Percentiles rank a stretch among this genome's conserved stretches.
phyloP scores from a whole-genome alignment of 805 yeast genomes.

The Saccharomycopsis javanensis region DNA sequence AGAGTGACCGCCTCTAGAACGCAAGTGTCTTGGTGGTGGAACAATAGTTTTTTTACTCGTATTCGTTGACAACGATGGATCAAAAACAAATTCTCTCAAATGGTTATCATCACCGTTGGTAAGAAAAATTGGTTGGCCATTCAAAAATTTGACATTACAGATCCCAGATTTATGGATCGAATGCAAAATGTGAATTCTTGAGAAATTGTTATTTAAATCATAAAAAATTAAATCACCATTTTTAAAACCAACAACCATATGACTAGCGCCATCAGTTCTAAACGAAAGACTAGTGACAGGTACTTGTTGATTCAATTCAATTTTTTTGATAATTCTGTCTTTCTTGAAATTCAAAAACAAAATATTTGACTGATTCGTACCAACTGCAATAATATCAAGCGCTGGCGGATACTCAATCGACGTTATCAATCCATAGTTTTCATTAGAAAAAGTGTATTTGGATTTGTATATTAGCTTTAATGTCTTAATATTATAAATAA shows the following conservation, averaged over 20 bases:
- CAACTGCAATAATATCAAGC: constrained; percentile 73
- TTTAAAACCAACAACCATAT: constrained; percentile 66
- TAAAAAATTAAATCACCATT: constrained; percentile 81
- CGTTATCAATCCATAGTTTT: constrained; percentile 49
- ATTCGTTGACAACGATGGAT: constrained; percentile 65
- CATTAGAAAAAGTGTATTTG: constrained; percentile 27
- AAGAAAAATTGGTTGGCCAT: constrained; percentile 86
- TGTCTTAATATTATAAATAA: constrained; percentile 66
- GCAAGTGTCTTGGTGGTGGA: constrained; percentile 81
- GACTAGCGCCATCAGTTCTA: constrained; percentile 82
- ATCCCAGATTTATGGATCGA: constrained; percentile 76
- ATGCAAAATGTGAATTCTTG: constrained; percentile 69
- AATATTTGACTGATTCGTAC: constrained; percentile 59
- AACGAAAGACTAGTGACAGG: constrained; percentile 61
- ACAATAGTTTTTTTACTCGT: constrained; percentile 37
- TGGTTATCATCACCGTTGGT: constrained; percentile 89
- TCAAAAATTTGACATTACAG: constrained; percentile 59
- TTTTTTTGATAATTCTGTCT: constrained; percentile 46
- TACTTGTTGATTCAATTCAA: constrained; percentile 13
- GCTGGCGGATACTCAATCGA: constrained; percentile 80
- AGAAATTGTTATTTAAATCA: constrained; percentile 53
- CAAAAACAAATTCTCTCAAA: constrained; percentile 85
- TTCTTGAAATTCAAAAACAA: constrained; percentile 57
- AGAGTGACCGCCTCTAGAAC: constrained; percentile 97
- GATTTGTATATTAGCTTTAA: constrained; percentile 60